These are phyloP conservation scores for Populus tomentosa DNA, from an alignment of 441 rosid species.

Conservation along the genomic window DNA sequence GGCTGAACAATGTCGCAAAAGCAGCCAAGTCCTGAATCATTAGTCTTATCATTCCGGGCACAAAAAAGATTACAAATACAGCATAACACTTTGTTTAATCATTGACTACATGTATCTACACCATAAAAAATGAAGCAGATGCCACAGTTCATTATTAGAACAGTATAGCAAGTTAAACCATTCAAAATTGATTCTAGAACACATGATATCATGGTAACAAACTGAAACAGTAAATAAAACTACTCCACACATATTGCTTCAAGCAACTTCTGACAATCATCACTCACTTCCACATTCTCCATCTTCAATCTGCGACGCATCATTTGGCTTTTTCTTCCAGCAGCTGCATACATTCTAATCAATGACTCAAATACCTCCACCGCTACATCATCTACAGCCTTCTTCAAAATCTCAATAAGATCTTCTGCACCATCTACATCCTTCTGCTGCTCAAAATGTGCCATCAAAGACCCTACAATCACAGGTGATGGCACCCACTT, in stretches of 20 bases:
- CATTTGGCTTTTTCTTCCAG: constrained; percentile 56
- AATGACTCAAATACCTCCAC: constrained; percentile 61
- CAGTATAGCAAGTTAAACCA: constrained; percentile 5
- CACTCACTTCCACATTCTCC: constrained; percentile 65
- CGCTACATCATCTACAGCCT: constrained; percentile 51
- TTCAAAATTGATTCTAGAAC: constrained; percentile 7
- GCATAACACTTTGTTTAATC: not conserved
- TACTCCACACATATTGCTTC: constrained; percentile 53
- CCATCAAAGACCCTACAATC: too few species aligned
- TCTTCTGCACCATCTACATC: constrained; percentile 86
- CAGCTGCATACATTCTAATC: constrained; percentile 84
- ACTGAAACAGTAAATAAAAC: constrained; percentile 16
- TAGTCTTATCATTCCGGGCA: not conserved
- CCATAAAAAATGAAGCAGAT: not conserved
- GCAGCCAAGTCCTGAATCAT: too few species aligned
- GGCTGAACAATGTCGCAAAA: too few species aligned
- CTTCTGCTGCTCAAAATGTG: constrained; percentile 51
- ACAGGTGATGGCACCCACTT: too few species aligned
- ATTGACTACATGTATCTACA: not conserved
- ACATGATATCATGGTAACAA: constrained; percentile 15
- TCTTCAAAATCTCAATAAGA: constrained; percentile 64
- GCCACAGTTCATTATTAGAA: constrained; percentile 17
- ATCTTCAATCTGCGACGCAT: constrained; percentile 67
- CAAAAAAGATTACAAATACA: not conserved
- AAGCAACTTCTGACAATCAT: constrained; percentile 58